Conservation (phyloP, 768 basidiomycete genomes). For the Royoungia palumana region DNA sequence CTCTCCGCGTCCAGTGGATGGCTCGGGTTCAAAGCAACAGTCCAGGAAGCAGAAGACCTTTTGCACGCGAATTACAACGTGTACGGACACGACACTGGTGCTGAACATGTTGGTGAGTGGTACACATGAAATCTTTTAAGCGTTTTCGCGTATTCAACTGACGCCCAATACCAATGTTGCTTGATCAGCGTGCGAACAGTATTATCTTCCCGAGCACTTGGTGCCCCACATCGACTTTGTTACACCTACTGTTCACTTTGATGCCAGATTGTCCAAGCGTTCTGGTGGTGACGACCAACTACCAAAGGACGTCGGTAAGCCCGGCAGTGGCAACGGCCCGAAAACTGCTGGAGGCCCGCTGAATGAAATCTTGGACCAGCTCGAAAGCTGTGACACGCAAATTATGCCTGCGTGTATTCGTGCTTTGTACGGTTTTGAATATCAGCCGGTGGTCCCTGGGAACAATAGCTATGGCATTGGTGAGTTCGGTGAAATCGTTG, state of each 20-base stretch:
- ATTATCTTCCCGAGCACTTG: constrained; percentile 40
- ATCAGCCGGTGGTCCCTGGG: constrained; percentile 41
- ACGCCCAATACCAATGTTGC: background rate
- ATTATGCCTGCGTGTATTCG: constrained; percentile 61
- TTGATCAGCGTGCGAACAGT: constrained; percentile 36
- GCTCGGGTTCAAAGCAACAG: constrained; percentile 40
- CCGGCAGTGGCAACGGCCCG: constrained; percentile 11
- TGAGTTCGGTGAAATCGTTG: constrained; percentile 11
- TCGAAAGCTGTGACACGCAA: constrained; percentile 33
- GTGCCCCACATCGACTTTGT: constrained; percentile 41
- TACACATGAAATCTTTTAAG: too few species aligned
- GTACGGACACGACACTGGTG: constrained; percentile 37
- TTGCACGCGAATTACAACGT: constrained; percentile 42
- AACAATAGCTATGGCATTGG: constrained; percentile 56
- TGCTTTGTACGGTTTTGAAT: constrained; percentile 52
- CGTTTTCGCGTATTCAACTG: background rate
- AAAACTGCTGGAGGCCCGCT: constrained; percentile 24
- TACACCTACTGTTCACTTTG: constrained; percentile 45
- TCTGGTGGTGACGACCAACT: background rate
- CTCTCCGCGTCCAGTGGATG: constrained; percentile 36
- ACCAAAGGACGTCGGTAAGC: constrained; percentile 9
- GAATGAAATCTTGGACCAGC: constrained; percentile 3
- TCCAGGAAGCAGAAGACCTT: constrained; percentile 42
- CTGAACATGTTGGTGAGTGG: constrained; percentile 36
- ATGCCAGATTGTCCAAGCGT: constrained; percentile 24